A percentile compares a stretch with the other conserved stretches of the same genome.
phyloP scores from a whole-genome alignment of 331 rosid species.

The Pyrus hybrid region DNA sequence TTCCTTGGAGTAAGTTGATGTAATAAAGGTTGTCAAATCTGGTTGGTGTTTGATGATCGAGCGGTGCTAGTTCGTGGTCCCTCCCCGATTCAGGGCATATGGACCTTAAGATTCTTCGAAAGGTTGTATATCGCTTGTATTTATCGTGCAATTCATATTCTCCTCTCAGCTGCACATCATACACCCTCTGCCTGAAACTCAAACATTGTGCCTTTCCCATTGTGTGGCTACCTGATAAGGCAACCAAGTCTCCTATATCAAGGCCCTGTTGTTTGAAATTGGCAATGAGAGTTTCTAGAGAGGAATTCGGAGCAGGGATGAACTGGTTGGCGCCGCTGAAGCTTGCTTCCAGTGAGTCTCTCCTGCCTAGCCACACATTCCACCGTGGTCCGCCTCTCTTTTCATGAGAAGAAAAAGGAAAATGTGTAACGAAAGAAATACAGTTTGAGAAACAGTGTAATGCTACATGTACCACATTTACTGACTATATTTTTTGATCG shows the following conservation, averaged over 20 bases:
- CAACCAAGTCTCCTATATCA: conserved; percentile 54
- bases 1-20: conserved; percentile 64
- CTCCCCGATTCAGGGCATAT: conserved; percentile 67
- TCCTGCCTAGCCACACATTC: conserved; percentile 66
- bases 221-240: conserved; percentile 85
- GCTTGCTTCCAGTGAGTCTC: conserved; percentile 77
- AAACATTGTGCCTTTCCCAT: conserved; percentile 79
- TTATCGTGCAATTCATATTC: conserved; percentile 27
- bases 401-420: background rate
- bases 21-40: conserved; percentile 75
- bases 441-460: background rate
- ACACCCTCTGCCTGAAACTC: conserved; percentile 63
- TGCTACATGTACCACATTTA: background rate
- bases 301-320: conserved; percentile 82
- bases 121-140: conserved; percentile 51
- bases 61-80: conserved; percentile 50
- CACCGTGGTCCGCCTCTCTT: conserved; percentile 91
- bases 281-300: conserved; percentile 51
- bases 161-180: conserved; percentile 34
- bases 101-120: conserved; percentile 47
- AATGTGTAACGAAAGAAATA: background rate
- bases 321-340: conserved; percentile 62
- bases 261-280: conserved; percentile 67
- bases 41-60: conserved; percentile 61
- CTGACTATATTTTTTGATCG: background rate